Evolutionary conservation across 176 grass and related monocot species (phyloP), one percentile per base, ranked within the genome.

Genomic region (Canna indica): DNA sequence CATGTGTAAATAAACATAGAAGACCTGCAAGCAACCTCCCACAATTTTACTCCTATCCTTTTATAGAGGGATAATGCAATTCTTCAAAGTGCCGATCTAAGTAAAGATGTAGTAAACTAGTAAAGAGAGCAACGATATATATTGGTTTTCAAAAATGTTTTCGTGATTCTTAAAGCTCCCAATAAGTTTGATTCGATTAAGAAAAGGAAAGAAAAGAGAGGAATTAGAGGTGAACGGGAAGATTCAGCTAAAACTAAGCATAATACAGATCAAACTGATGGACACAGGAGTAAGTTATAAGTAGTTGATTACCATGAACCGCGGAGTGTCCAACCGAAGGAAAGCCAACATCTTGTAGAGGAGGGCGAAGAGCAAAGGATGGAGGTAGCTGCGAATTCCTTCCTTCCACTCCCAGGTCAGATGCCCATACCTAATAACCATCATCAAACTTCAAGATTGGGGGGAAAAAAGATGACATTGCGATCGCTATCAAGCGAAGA

Each of bases 381-480:
- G 93, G 68, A 97, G 86, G 67, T 90, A 97, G 50, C 88, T 71
- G 20, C 93, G 77, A 57, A 97, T 90, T 26, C 86, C 86, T 61
- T 73, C 50, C 32, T 97, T 75, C 93, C 93, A 97, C 80, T 97
- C 93, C 88, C 93, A 91, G 18, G 93, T 92, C 8, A 97, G 79
- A 83, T 97, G 93, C 13, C 84, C 88, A 58, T 92, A 97, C 71
- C 93, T 97, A 44, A 73, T 29, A 29, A 16, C 26, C n/a, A 57
- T 27, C 10, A 39, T 8, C n/a, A 31, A 73, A 59, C 2, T 31
- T 47, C 4, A 47, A 0, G 69, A 47, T 80, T 22, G n/a, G 24
- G 38, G 26, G 48, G 36, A 42, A 62, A 83, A 77, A 61, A 67
- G 12, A 12, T n/a, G 73, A 74, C 35, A 11, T 4, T 26, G 39